These are phyloP conservation scores for Atalantia buxifolia DNA, from an alignment of 345 rosid species.

Conservation along the genomic window DNA sequence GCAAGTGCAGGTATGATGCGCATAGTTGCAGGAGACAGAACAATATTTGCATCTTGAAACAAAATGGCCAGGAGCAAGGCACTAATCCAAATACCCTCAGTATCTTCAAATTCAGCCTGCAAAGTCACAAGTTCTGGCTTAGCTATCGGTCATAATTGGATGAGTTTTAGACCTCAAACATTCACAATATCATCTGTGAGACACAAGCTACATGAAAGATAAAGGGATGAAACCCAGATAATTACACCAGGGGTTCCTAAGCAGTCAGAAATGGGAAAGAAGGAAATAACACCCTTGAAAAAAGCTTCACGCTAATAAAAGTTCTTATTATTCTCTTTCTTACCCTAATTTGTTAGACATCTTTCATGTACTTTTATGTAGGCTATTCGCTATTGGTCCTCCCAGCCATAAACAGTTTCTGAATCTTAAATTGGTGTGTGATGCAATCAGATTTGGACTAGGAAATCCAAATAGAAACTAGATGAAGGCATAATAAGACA, in stretches of 20 bases:
- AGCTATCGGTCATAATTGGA: conserved; percentile 7
- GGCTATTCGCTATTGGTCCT: background rate
- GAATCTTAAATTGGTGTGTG: background rate
- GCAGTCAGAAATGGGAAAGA: background rate
- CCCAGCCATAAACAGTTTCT: background rate
- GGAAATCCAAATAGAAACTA: background rate
- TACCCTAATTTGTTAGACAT: too few species aligned
- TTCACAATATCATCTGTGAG: background rate
- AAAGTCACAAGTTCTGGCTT: conserved; percentile 3
- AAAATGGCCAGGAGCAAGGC: conserved; percentile 73
- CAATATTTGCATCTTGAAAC: conserved; percentile 65
- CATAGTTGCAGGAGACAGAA: conserved; percentile 59
- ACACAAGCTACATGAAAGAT: background rate
- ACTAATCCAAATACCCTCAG: conserved; percentile 74
- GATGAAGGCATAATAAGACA: background rate
- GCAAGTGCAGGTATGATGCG: conserved; percentile 67
- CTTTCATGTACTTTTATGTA: background rate
- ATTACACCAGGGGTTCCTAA: background rate
- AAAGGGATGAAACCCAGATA: background rate
- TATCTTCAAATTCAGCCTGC: conserved; percentile 69
- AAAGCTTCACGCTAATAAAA: background rate
- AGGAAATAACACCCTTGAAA: background rate
- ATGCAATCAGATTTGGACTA: background rate
- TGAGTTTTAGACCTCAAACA: background rate
- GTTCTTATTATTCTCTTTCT: too few species aligned